Conservation (phyloP, 176 grass and related monocot genomes). For the Ananas comosus region DNA sequence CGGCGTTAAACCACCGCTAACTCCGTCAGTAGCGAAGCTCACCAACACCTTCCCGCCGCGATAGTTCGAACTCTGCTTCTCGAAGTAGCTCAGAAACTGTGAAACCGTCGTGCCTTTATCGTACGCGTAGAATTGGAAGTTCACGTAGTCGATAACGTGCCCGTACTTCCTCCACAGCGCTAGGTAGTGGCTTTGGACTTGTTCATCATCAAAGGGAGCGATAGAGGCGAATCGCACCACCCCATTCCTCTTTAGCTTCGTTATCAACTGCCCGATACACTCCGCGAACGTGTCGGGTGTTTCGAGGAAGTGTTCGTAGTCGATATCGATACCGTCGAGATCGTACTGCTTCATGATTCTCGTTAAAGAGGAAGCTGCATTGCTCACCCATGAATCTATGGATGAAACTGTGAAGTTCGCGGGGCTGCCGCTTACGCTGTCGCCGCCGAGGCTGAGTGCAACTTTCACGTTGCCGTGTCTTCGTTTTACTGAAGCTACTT, state of each 20-base stretch:
- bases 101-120: conserved; percentile 3
- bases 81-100: conserved; percentile 7
- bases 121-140: conserved; percentile 14
- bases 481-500: background rate
- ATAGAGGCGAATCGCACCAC: conserved; percentile 7
- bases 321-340: conserved; percentile 1
- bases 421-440: background rate
- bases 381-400: conserved; percentile 2
- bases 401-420: background rate
- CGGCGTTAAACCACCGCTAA: background rate
- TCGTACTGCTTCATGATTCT: conserved; percentile 1
- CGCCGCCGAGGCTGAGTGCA: conserved; percentile 5
- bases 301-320: conserved; percentile 6
- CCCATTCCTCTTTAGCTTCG: background rate
- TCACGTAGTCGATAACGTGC: conserved; percentile 1
- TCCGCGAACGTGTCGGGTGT: conserved; percentile 6
- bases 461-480: conserved; percentile 1
- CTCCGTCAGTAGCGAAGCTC: background rate
- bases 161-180: conserved; percentile 3
- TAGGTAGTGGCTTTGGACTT: conserved; percentile 7
- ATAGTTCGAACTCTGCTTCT: background rate
- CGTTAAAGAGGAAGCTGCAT: background rate
- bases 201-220: background rate
- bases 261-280: conserved; percentile 7
- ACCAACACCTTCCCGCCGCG: conserved; percentile 3